A percentile compares a stretch with the other conserved stretches of the same genome.
phyloP scores from a whole-genome alignment of 2,329 filamentous ascomycete genomes.

The Neonectria coccinea region DNA sequence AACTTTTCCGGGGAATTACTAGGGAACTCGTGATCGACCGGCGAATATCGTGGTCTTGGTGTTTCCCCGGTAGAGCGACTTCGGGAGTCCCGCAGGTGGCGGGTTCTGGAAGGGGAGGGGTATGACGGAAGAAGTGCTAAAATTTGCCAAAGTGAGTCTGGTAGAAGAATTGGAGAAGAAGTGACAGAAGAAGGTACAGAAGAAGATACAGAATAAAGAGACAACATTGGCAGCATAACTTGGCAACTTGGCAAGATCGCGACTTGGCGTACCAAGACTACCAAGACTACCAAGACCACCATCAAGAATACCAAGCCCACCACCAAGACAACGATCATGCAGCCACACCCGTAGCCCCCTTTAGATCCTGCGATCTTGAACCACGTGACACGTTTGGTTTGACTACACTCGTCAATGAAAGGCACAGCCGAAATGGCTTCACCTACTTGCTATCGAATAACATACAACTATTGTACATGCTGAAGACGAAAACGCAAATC shows the following conservation, averaged over 20 bases:
- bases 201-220: background rate
- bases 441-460: background rate
- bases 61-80: background rate
- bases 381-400: background rate
- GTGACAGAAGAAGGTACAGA: background rate
- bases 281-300: background rate
- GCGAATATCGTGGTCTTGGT: background rate
- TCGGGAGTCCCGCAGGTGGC: background rate
- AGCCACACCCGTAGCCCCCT: background rate
- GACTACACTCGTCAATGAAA: background rate
- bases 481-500: constrained; percentile 40
- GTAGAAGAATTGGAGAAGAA: background rate
- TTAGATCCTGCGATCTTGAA: background rate
- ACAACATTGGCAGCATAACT: background rate
- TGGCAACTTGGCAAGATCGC: background rate
- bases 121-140: background rate
- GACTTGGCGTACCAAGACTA: background rate
- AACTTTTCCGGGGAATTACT: constrained; percentile 11
- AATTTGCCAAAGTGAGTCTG: background rate
- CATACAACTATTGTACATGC: constrained; percentile 25
- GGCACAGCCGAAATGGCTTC: background rate
- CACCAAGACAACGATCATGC: background rate
- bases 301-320: too few species aligned
- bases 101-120: background rate
- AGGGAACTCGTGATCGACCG: background rate